Base-by-base conservation (phyloP, 306 rosid species). In the Argentina anserina region DNA sequence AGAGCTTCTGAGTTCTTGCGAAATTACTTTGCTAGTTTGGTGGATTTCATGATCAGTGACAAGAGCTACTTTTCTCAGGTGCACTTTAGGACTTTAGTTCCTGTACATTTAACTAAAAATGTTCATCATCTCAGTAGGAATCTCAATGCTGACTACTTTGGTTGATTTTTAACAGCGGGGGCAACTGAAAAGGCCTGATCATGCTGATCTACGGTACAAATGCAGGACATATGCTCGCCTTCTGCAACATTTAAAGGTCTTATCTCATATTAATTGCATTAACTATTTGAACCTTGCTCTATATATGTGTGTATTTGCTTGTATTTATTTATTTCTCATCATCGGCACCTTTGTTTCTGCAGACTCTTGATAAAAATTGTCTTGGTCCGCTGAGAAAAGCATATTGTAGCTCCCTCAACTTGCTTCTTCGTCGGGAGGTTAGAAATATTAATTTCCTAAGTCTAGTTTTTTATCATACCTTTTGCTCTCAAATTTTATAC, bases 181-280 rank as follows among this genome's bases (percentile, higher is more conserved):
- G 78, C 97, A 91, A 79, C 83, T 94, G 81, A 94, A 94, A 86
- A 89, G 96, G 89, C 99, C 97, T 6, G 99, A 94, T 86, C 99
- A 89, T 83, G 89, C 97, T 87, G 97, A 89, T 77, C 77, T 91
- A 81, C 89, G 97, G 83, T 87, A 78, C 84, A 94, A 87, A 86
- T 94, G 97, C 85, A 84, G 92, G 91, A 89, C 92, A 67, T 91
- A 94, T 74, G 97, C 97, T 52, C 91, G 95, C 74, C 91, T 94
- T 81, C 68, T 94, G 81, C 96, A 87, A 77, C 91, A 91, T 79
- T 81, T 94, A 80, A 94, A 94, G 97, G 99, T 93, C 46, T 66
- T 64, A 69, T 28, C 67, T 49, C 63, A 73, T 47, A 77, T 59
- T 56, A 70, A 50, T 50, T 69, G 42, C 67, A 69, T 42, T 63